Evolutionary conservation across 148 eudicot genomes (phyloP).

Genomic region (Chenopodium suecicum): DNA sequence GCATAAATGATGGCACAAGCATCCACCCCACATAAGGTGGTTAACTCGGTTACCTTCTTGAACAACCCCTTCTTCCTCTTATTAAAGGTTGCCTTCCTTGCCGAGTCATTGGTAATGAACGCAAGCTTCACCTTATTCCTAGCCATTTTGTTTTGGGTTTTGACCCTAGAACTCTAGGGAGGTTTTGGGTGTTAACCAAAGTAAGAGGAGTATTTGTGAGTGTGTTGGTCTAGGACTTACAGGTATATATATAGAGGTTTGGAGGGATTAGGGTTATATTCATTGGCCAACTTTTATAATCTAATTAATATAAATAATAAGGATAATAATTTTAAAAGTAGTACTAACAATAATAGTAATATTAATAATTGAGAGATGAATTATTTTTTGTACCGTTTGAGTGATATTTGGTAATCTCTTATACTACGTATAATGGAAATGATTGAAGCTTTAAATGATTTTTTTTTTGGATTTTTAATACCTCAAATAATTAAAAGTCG

Average conservation of each 20-base stretch:
- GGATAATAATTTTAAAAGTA: neutral
- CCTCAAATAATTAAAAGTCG: no score
- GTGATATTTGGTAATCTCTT: no score
- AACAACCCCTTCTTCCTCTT: conserved; percentile 69
- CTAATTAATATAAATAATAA: neutral
- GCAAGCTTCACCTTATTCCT: conserved; percentile 67
- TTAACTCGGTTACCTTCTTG: conserved; percentile 65
- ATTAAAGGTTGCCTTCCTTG: conserved; percentile 72
- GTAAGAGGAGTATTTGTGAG: neutral
- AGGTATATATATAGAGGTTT: neutral
- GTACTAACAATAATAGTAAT: neutral
- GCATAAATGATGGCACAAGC: conserved; percentile 57
- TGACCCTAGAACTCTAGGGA: neutral
- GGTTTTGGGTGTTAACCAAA: neutral
- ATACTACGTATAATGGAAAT: no score
- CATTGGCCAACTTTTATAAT: neutral
- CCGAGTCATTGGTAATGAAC: conserved; percentile 53
- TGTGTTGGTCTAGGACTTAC: neutral
- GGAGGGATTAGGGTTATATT: neutral
- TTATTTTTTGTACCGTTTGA: no score
- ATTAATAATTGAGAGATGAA: no score
- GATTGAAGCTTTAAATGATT: no score
- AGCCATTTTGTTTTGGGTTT: conserved; percentile 36
- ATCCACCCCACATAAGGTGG: conserved; percentile 68
- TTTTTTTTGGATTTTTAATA: no score